Evolutionary conservation across 208 protist genomes (phyloP).

Genomic region (Histomonas meleagridis): DNA sequence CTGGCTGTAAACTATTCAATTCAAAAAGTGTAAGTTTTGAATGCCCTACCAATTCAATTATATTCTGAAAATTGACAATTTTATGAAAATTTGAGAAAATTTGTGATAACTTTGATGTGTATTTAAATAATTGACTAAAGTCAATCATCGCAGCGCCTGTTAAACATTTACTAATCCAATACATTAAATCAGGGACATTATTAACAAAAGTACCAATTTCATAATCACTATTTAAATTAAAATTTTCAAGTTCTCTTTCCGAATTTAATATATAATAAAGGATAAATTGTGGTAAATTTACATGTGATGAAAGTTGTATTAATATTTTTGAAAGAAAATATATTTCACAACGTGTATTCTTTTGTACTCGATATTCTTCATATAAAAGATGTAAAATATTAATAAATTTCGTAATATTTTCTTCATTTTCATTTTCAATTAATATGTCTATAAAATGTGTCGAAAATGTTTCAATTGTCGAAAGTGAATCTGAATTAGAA

Average conservation of each 20-base stretch:
- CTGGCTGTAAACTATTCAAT: background rate
- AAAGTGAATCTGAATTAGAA: background rate
- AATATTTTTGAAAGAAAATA: background rate
- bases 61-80: background rate
- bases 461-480: background rate
- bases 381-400: background rate
- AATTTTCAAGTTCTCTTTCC: background rate
- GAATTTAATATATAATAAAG: background rate
- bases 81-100: background rate
- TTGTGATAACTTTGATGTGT: background rate
- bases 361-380: background rate
- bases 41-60: background rate
- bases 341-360: background rate
- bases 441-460: background rate
- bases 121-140: background rate
- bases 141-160: background rate
- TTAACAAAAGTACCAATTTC: background rate
- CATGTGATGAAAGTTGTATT: background rate
- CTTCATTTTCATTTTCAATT: background rate
- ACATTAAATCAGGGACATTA: background rate
- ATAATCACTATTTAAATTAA: background rate
- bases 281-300: background rate
- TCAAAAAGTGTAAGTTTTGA: background rate
- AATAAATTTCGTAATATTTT: background rate
- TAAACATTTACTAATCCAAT: background rate